A percentile compares a stretch with the other conserved stretches of the same genome.
Evolutionary conservation across 495 filamentous ascomycete species (phyloP).

Genomic region (Trichoderma parareesei): DNA sequence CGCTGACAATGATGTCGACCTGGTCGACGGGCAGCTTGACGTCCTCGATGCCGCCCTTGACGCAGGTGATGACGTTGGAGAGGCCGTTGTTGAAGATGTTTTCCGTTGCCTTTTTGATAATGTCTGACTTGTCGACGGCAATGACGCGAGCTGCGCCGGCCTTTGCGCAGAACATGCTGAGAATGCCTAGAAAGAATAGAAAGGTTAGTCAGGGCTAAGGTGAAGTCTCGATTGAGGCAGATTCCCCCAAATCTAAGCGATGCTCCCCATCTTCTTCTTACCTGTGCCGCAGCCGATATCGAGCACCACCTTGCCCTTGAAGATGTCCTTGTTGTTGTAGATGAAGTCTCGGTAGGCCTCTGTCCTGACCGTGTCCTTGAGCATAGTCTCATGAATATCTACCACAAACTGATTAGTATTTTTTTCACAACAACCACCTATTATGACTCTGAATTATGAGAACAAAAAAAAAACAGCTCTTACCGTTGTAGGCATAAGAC

Average conservation of each 20-base stretch:
- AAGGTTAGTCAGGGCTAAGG: neutral
- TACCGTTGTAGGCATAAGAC: slow-evolving; percentile 72
- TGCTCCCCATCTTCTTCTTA: slow-evolving; percentile 26
- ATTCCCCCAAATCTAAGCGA: no score
- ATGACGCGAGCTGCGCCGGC: slow-evolving; percentile 92
- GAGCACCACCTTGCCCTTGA: slow-evolving; percentile 95
- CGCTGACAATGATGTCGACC: slow-evolving; percentile 97
- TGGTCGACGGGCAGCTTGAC: slow-evolving; percentile 76
- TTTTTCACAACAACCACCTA: neutral
- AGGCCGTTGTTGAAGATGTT: slow-evolving; percentile 86
- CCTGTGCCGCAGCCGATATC: slow-evolving; percentile 97
- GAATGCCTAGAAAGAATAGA: slow-evolving; percentile 29
- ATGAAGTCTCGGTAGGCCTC: slow-evolving; percentile 95
- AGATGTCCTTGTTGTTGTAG: slow-evolving; percentile 91
- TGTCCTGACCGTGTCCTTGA: slow-evolving; percentile 93
- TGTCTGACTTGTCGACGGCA: slow-evolving; percentile 94
- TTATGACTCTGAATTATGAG: no score
- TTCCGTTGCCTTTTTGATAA: slow-evolving; percentile 88
- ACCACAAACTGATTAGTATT: neutral
- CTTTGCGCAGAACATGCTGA: slow-evolving; percentile 85
- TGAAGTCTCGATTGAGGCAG: neutral
- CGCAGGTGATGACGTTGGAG: slow-evolving; percentile 72
- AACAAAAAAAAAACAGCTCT: no score
- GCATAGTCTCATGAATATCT: slow-evolving; percentile 91
- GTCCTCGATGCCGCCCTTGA: slow-evolving; percentile 97